A percentile compares a stretch with the other conserved stretches of the same genome.
phyloP scores from a whole-genome alignment of 305 asterid species.

The Caryopteris hybrid region DNA sequence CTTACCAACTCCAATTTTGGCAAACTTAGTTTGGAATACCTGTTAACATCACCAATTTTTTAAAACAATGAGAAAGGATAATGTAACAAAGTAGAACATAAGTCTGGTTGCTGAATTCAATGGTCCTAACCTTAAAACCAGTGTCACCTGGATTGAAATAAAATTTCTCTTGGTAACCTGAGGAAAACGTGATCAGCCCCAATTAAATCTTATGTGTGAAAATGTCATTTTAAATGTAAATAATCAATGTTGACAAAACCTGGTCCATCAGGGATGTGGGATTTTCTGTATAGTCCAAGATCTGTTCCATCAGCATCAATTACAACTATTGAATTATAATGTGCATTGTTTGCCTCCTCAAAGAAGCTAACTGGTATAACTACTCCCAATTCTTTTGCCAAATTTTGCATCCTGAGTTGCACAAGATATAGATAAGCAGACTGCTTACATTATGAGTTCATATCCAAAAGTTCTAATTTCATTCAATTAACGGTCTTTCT shows the following conservation, averaged over 20 bases:
- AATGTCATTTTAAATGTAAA: not conserved
- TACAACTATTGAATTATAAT: conserved; percentile 82
- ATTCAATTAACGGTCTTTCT: not conserved
- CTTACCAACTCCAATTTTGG: conserved; percentile 95
- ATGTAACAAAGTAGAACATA: conserved; percentile 7
- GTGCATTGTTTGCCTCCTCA: conserved; percentile 96
- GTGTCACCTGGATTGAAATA: conserved; percentile 98
- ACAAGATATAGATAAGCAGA: conserved; percentile 5
- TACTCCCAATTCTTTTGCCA: conserved; percentile 90
- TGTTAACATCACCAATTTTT: conserved; percentile 33
- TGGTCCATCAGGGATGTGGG: conserved; percentile 99
- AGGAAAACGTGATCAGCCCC: conserved; percentile 16
- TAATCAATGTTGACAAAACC: conserved; percentile 38
- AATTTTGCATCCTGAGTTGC: conserved; percentile 73
- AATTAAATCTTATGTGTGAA: conserved; percentile 5
- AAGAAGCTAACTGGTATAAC: conserved; percentile 96
- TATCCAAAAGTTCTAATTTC: not conserved
- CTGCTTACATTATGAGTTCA: not conserved
- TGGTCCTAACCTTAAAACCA: conserved; percentile 77
- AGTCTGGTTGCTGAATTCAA: not conserved
- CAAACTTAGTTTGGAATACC: conserved; percentile 91
- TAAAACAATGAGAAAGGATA: conserved; percentile 16
- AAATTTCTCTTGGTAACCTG: conserved; percentile 98
- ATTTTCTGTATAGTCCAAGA: conserved; percentile 90
- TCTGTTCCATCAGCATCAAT: conserved; percentile 96